Evolutionary conservation across 306 rosid species (phyloP).

Genomic region (Vicia villosa): DNA sequence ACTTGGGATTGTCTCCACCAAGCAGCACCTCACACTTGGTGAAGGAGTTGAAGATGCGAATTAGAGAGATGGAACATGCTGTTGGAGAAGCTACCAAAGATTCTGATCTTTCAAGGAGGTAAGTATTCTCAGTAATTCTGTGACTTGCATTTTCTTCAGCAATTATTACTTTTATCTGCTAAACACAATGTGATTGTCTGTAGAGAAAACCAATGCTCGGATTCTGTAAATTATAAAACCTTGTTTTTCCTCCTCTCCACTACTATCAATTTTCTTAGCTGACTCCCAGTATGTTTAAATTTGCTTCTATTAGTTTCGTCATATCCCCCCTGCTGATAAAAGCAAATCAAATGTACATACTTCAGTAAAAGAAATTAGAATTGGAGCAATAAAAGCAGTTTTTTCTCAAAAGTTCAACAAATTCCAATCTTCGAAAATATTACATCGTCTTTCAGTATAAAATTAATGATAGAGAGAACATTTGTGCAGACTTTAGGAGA

Average conservation of each 20-base stretch:
- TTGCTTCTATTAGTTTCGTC: conserved; percentile 15
- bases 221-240: conserved; percentile 15
- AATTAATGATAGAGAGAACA: conserved; percentile 18
- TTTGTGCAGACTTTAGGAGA: conserved; percentile 30
- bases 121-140: conserved; percentile 26
- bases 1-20: conserved; percentile 69
- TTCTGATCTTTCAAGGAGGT: conserved; percentile 80
- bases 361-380: conserved; percentile 29
- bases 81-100: conserved; percentile 66
- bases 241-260: background rate
- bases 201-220: conserved; percentile 14
- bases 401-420: background rate
- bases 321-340: conserved; percentile 19
- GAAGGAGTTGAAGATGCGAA: conserved; percentile 79
- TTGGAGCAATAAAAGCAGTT: conserved; percentile 18
- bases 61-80: conserved; percentile 78
- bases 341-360: conserved; percentile 11
- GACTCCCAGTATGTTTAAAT: conserved; percentile 18
- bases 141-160: conserved; percentile 25
- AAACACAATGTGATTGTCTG: conserved; percentile 18
- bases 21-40: conserved; percentile 65
- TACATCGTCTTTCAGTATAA: background rate
- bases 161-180: conserved; percentile 14
- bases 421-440: conserved; percentile 25
- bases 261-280: conserved; percentile 2